A percentile compares a stretch with the other conserved stretches of the same genome.
Conservation (phyloP, 371 early-diverging fungal species). For the Dichotomocladium elegans region DNA sequence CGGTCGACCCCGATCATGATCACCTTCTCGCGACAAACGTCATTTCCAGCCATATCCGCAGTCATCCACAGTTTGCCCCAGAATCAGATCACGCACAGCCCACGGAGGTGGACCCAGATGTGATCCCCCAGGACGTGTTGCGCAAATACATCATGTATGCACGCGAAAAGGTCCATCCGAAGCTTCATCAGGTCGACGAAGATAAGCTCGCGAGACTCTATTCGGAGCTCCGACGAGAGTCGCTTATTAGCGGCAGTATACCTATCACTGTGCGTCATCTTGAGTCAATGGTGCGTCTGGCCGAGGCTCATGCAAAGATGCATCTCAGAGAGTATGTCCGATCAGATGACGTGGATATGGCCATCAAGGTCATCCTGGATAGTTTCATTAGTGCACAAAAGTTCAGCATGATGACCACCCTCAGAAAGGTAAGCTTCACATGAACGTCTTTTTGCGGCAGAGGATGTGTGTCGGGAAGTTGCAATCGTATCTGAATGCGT, state of each 20-base stretch:
- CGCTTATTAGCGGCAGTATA: conserved; percentile 85
- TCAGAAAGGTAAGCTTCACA: conserved; percentile 54
- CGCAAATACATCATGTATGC: conserved; percentile 99
- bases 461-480: not conserved
- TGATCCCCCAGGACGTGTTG: conserved; percentile 84
- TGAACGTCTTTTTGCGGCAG: not conserved
- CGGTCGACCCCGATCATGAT: conserved; percentile 86
- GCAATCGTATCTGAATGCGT: not conserved
- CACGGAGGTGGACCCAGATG: conserved; percentile 47
- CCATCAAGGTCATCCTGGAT: conserved; percentile 91
- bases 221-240: conserved; percentile 93
- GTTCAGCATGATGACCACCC: conserved; percentile 82
- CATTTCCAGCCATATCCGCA: conserved; percentile 85
- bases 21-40: conserved; percentile 95
- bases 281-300: conserved; percentile 97
- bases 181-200: conserved; percentile 83
- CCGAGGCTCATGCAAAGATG: conserved; percentile 98
- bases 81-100: conserved; percentile 33
- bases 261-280: conserved; percentile 99
- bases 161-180: conserved; percentile 83
- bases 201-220: conserved; percentile 88
- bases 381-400: conserved; percentile 98
- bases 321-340: conserved; percentile 93
- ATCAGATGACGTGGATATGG: conserved; percentile 93
- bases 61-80: conserved; percentile 70